Percentiles rank a stretch among this genome's conserved stretches.
Conservation (phyloP, 1,284 basidiomycete genomes). For the Clitocybe nebularis region DNA sequence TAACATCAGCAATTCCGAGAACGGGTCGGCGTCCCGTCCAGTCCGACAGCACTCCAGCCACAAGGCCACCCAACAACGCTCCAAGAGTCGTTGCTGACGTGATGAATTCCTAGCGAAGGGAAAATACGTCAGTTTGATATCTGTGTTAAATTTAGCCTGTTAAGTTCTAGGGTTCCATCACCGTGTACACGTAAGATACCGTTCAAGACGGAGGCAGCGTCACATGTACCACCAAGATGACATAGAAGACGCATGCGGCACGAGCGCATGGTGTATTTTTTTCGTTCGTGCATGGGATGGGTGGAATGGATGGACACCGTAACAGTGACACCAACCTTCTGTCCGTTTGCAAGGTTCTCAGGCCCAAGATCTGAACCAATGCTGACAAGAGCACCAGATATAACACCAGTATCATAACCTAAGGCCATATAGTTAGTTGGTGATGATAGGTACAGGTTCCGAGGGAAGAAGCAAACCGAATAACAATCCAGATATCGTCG, state of each 20-base stretch:
- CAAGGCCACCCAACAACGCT: constrained; percentile 71
- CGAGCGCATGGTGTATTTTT: background rate
- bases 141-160: background rate
- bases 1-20: constrained; percentile 65
- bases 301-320: no score
- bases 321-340: constrained; percentile 49
- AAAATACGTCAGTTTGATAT: background rate
- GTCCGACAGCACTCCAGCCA: constrained; percentile 69
- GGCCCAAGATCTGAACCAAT: constrained; percentile 70
- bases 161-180: background rate
- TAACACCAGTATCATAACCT: constrained; percentile 82
- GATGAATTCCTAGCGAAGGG: constrained; percentile 60
- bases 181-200: background rate
- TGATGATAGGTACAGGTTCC: constrained; percentile 1
- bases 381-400: constrained; percentile 72
- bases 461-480: constrained; percentile 51
- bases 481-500: constrained; percentile 71
- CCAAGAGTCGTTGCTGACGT: constrained; percentile 80
- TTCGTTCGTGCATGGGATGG: background rate
- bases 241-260: background rate
- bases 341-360: constrained; percentile 49
- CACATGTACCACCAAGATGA: background rate
- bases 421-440: constrained; percentile 3
- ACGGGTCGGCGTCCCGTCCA: constrained; percentile 68
- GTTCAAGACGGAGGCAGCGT: background rate